These are phyloP conservation scores for Cryptosporidium baileyi DNA, from an alignment of 169 alveolate genomes.

Conservation along the genomic window DNA sequence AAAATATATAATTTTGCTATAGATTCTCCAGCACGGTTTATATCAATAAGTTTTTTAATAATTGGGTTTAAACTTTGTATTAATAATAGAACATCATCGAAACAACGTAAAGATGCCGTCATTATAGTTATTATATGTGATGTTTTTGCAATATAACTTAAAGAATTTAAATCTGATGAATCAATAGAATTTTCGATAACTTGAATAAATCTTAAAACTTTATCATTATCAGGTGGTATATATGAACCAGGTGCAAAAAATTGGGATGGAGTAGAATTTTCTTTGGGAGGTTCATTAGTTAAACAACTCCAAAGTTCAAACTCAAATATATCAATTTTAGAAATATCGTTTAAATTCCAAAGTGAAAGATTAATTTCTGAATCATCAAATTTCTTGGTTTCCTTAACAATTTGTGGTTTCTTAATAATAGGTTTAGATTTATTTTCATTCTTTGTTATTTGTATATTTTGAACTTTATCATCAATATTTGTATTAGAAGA, in stretches of 20 bases:
- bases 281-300: constrained; percentile 12
- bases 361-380: neutral
- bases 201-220: neutral
- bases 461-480: neutral
- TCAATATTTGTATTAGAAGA: neutral
- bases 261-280: neutral
- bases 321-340: neutral
- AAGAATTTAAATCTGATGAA: neutral
- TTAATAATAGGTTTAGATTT: neutral
- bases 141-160: constrained; percentile 1
- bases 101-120: constrained; percentile 15
- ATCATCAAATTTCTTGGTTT: constrained; percentile 9
- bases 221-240: neutral
- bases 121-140: constrained; percentile 14
- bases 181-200: neutral
- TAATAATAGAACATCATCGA: constrained; percentile 2
- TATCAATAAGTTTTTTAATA: constrained; percentile 2
- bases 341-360: constrained; percentile 6
- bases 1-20: constrained; percentile 22
- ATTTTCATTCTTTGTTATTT: neutral
- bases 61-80: constrained; percentile 9
- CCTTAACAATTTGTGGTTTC: neutral
- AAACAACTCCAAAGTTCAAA: neutral
- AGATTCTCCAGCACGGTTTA: constrained; percentile 8
- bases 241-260: neutral